Conservation (phyloP, 257 asterid species). For the Euphrasia confusa region DNA sequence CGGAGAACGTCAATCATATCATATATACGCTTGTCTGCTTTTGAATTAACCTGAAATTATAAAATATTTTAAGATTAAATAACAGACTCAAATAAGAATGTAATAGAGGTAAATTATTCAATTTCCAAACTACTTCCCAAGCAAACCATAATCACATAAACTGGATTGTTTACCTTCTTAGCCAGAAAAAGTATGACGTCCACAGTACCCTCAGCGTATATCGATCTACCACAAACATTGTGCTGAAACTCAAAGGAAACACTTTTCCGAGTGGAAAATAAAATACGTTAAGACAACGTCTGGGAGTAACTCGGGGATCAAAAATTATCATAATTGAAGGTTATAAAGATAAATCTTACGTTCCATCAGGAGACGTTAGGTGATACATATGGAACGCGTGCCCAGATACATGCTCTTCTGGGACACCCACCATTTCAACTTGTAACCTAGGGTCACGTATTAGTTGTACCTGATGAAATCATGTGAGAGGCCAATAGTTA, state of each 20-base stretch:
- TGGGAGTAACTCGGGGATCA: conserved; percentile 7
- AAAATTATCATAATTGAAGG: conserved; percentile 8
- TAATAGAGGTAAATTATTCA: not conserved
- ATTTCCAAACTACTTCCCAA: not conserved
- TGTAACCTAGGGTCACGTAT: conserved; percentile 79
- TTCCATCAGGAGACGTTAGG: conserved; percentile 81
- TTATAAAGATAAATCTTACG: conserved; percentile 40
- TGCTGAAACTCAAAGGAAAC: conserved; percentile 94
- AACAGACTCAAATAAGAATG: not conserved
- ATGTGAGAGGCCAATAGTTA: not conserved
- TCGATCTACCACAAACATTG: conserved; percentile 96
- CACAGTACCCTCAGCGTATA: conserved; percentile 95
- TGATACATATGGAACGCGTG: conserved; percentile 95
- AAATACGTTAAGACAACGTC: conserved; percentile 20
- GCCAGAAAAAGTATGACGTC: conserved; percentile 91
- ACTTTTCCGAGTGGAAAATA: conserved; percentile 31
- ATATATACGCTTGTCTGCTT: conserved; percentile 66
- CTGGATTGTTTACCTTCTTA: conserved; percentile 50
- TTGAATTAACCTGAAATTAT: conserved; percentile 52
- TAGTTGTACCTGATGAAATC: conserved; percentile 49
- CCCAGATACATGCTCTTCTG: conserved; percentile 75
- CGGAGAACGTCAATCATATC: conserved; percentile 91
- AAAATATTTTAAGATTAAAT: conserved; percentile 10
- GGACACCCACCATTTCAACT: conserved; percentile 89
- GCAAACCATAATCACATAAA: not conserved